Evolutionary conservation across 305 asterid species (phyloP), one percentile per base, ranked within the genome.

Genomic region (Fraxinus velutina): DNA sequence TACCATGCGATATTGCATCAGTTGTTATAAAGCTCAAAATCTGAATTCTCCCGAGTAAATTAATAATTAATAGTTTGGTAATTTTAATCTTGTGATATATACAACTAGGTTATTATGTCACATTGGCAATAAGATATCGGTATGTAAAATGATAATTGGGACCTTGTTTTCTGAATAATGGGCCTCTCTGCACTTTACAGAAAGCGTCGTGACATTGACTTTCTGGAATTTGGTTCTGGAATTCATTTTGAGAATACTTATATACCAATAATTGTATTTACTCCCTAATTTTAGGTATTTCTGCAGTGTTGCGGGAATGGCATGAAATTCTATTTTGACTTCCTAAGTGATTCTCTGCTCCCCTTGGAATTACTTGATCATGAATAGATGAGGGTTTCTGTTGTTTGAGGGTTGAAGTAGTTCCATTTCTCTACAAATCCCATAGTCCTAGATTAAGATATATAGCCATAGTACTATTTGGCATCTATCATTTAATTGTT

Each of bases 401-500:
- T 72, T 72, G 83, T 47, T 57, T 60, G 15, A 60, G 70, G 71
- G 71, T 21, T 21, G 27, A 60, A 60, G 71, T 60, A 60, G 32
- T 60, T 60, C 32, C 15, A 21, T 60, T 7, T 6, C 75, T 72
- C 78, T 75, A 47, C 42, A 80, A 50, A 80, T 80, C 57, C 73
- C 73, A 62, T 22, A 24, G 19, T 27, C 73, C 5, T 30, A 66
- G 34, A 27, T 2, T 66, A 66, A 66, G 8, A 27, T 27, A 3
- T 27, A 27, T 66, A 9, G 12, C 66, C 29, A 1, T 12, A 27
- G 3, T 4, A 27, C 73, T 66, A 66, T 5, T 66, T 66, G 73
- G 36, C 36, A 66, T 12, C 34, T 12, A 24, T 12, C 9, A 66
- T 27, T 66, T 27, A 66, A 4, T 27, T 24, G 73, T 66, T 66